Conservation (phyloP, 306 rosid species). For the Acacia confusa region DNA sequence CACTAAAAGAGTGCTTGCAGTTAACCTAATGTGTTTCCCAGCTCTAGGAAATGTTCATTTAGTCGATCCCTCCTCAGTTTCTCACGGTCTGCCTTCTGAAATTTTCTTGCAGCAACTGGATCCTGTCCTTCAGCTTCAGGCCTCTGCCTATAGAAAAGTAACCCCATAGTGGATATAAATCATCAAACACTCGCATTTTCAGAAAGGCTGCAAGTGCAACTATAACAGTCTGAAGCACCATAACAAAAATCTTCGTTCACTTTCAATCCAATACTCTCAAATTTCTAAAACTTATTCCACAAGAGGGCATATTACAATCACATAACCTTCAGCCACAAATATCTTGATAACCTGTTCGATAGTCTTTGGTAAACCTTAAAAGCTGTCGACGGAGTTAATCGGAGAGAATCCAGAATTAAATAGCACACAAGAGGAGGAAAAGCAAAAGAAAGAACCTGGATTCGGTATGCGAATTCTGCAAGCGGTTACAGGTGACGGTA, state of each 20-base stretch:
- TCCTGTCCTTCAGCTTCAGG: slow-evolving; percentile 54
- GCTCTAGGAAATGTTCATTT: slow-evolving; percentile 73
- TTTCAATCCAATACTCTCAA: neutral
- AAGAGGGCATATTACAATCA: neutral
- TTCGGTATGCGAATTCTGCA: slow-evolving; percentile 37
- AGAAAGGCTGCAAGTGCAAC: neutral
- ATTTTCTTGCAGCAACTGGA: slow-evolving; percentile 63
- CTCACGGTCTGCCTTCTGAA: slow-evolving; percentile 94
- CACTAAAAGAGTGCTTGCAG: neutral
- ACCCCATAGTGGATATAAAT: neutral
- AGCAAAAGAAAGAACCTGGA: slow-evolving; percentile 35
- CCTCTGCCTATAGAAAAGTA: slow-evolving; percentile 47
- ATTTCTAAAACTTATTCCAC: neutral
- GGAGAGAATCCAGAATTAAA: neutral
- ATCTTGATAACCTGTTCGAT: neutral
- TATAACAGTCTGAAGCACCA: neutral
- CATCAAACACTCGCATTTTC: neutral
- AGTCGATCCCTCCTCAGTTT: slow-evolving; percentile 83
- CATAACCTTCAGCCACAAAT: neutral
- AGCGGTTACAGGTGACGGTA: slow-evolving; percentile 32
- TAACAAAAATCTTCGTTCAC: neutral
- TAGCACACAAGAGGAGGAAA: neutral
- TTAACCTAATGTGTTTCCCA: slow-evolving; percentile 74
- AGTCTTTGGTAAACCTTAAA: neutral
- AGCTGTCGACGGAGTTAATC: neutral